phyloP scores from a whole-genome alignment of 257 asterid genomes.

The Penstemon eatonii region DNA sequence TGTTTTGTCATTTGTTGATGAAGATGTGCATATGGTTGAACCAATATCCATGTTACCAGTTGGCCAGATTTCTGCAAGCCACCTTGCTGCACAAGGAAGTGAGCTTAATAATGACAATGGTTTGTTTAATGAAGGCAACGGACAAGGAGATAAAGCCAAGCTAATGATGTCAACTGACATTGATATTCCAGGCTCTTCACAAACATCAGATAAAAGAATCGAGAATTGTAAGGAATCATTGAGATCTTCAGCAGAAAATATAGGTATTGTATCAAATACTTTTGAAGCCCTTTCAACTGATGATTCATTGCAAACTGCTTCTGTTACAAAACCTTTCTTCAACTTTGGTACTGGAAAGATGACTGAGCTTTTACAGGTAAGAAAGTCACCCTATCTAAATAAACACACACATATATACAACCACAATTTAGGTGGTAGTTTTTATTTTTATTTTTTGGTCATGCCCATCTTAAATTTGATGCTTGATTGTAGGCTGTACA shows the following conservation, averaged over 20 bases:
- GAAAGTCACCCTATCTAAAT: background rate
- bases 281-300: constrained; percentile 28
- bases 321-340: constrained; percentile 45
- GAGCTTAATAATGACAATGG: constrained; percentile 32
- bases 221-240: constrained; percentile 36
- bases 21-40: constrained; percentile 59
- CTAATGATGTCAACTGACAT: constrained; percentile 32
- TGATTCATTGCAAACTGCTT: constrained; percentile 36
- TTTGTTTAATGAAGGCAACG: constrained; percentile 24
- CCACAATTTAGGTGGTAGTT: background rate
- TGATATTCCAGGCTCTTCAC: constrained; percentile 46
- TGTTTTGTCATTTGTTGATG: constrained; percentile 44
- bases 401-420: background rate
- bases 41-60: constrained; percentile 66
- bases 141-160: constrained; percentile 38
- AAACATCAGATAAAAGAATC: constrained; percentile 42
- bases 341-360: constrained; percentile 65
- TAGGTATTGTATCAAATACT: constrained; percentile 25
- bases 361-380: constrained; percentile 91
- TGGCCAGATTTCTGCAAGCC: constrained; percentile 41
- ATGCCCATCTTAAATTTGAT: background rate
- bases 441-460: background rate
- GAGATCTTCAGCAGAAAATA: constrained; percentile 43
- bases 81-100: constrained; percentile 37
- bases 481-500: constrained; percentile 62